A percentile compares a stretch with the other conserved stretches of the same genome.
Conservation (phyloP, 352 stramenopile species). For the Halophytophthora batemanensis region DNA sequence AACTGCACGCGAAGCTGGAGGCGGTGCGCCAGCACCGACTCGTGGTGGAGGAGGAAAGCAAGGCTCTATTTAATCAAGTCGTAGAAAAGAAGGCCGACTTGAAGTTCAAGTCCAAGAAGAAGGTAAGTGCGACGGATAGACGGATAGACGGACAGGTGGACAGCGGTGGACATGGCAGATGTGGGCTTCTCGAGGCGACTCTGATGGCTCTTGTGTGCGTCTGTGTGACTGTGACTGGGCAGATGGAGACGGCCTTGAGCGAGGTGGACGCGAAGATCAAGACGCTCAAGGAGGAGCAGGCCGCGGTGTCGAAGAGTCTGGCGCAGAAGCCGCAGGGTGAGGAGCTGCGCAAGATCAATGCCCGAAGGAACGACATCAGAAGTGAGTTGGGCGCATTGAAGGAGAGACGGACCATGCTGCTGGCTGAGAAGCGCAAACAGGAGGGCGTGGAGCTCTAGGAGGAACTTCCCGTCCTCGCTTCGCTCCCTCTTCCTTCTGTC, state of each 20-base stretch:
- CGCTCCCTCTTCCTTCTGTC: too few relatives aligned
- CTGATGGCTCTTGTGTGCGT: neutral
- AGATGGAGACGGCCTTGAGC: conserved; percentile 80
- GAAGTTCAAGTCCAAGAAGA: conserved; percentile 89
- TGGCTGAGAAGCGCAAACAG: conserved; percentile 80
- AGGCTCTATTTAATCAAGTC: conserved; percentile 87
- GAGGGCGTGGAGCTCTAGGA: conserved; percentile 55
- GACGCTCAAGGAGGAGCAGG: conserved; percentile 79
- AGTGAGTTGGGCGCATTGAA: conserved; percentile 82
- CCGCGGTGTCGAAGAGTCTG: conserved; percentile 69
- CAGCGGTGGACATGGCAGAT: neutral
- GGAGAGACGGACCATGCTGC: conserved; percentile 74
- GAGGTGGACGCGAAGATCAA: conserved; percentile 82
- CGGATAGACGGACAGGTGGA: neutral
- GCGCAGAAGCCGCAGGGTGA: conserved; percentile 74
- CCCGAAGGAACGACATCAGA: conserved; percentile 79
- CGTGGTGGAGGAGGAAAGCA: conserved; percentile 85
- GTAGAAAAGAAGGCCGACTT: conserved; percentile 88
- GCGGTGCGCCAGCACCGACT: conserved; percentile 83
- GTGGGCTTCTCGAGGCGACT: neutral
- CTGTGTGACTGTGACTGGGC: conserved; percentile 2
- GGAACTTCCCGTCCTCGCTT: conserved; percentile 9
- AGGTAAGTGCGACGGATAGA: conserved; percentile 29
- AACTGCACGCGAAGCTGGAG: conserved; percentile 82
- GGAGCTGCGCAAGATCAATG: conserved; percentile 79